A percentile compares a stretch with the other conserved stretches of the same genome.
Evolutionary conservation across 352 stramenopile genomes (phyloP).

Genomic region (Phytophthora capsici): DNA sequence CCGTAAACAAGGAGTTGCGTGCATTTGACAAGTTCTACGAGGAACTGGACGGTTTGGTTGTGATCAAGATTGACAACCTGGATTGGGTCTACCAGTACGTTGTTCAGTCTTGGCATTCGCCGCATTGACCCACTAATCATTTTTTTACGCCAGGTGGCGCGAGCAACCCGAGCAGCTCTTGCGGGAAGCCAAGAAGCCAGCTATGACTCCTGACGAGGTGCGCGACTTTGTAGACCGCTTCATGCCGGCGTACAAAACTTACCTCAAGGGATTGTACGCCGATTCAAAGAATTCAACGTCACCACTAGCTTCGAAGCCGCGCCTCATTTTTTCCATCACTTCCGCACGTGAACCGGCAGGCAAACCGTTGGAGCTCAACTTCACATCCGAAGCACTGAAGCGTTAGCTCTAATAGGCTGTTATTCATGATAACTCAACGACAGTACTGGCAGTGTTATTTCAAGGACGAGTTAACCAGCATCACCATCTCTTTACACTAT

Average conservation of each 20-base stretch:
- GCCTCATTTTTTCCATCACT: conserved; percentile 70
- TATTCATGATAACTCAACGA: too few relatives aligned
- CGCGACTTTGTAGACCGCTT: conserved; percentile 89
- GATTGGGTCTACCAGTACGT: conserved; percentile 87
- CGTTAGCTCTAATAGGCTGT: too few relatives aligned
- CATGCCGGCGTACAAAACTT: conserved; percentile 84
- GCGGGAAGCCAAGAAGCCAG: conserved; percentile 61
- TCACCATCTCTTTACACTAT: not conserved
- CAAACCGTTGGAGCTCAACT: conserved; percentile 60
- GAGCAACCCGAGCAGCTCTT: conserved; percentile 81
- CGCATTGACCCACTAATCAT: conserved; percentile 7
- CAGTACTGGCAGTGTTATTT: too few relatives aligned
- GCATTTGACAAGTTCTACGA: conserved; percentile 75
- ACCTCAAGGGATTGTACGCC: conserved; percentile 67
- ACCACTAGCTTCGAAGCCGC: conserved; percentile 42
- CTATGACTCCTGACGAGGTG: conserved; percentile 68
- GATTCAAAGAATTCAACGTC: conserved; percentile 29
- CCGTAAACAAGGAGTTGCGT: conserved; percentile 69
- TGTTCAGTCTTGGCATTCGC: not conserved
- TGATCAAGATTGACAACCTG: conserved; percentile 76
- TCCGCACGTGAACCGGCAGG: conserved; percentile 42
- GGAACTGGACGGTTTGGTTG: conserved; percentile 67
- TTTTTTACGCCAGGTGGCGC: conserved; percentile 60
- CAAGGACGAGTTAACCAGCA: not conserved
- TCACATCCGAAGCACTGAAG: conserved; percentile 42